Percentiles rank a stretch among this genome's conserved stretches.
Evolutionary conservation across 2,329 filamentous ascomycete species (phyloP).

Genomic region (Calonectria henricotiae): DNA sequence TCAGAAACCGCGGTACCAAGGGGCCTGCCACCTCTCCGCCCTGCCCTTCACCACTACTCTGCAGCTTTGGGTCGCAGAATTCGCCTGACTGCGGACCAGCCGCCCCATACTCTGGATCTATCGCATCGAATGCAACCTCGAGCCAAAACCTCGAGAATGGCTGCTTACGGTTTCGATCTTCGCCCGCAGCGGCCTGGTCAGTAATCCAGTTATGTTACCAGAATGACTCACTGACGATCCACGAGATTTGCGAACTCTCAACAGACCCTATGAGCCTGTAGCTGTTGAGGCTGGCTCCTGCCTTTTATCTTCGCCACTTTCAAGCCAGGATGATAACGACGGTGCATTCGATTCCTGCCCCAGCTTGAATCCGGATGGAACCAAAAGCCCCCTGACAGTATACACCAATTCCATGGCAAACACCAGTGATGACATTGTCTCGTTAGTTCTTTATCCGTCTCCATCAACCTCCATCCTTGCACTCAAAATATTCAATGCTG

Average conservation of each 20-base stretch:
- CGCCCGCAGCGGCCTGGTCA: constrained; percentile 27
- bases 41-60: neutral
- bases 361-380: neutral
- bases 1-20: neutral
- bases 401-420: constrained; percentile 14
- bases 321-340: constrained; percentile 5
- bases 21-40: neutral
- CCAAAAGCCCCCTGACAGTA: neutral
- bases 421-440: neutral
- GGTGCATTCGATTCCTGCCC: neutral
- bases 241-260: constrained; percentile 15
- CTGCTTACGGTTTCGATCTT: constrained; percentile 24
- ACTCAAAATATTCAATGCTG: neutral
- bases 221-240: neutral
- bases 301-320: constrained; percentile 13
- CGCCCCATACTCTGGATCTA: neutral
- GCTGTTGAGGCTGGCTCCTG: neutral
- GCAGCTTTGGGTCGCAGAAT: neutral
- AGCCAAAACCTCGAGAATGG: neutral
- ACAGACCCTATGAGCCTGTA: constrained; percentile 22
- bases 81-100: no score
- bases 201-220: neutral
- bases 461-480: neutral
- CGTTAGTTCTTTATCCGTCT: neutral
- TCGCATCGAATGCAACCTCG: neutral